Evolutionary conservation across 371 early-diverging fungal species (phyloP).

Genomic region (Rhizopus stolonifer): DNA sequence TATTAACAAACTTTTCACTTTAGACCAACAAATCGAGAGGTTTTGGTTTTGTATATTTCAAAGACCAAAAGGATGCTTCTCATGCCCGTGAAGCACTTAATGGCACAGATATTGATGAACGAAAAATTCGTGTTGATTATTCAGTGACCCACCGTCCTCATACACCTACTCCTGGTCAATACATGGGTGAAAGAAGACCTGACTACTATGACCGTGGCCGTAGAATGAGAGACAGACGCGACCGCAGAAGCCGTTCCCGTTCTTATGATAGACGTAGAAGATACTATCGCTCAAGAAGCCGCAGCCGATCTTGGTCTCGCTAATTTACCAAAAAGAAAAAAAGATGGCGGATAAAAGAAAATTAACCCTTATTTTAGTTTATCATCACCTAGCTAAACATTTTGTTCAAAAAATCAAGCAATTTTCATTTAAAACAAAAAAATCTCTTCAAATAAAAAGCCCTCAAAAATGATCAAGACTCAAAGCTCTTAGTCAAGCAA

Average conservation of each 20-base stretch:
- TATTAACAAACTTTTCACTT: too few species aligned
- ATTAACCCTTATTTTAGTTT: background rate
- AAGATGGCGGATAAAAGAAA: background rate
- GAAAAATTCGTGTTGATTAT: slow-evolving; percentile 79
- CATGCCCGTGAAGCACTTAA: slow-evolving; percentile 72
- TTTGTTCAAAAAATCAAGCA: background rate
- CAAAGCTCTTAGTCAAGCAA: background rate
- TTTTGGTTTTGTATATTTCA: slow-evolving; percentile 89
- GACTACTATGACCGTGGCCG: slow-evolving; percentile 18
- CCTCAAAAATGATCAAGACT: slow-evolving; percentile 1
- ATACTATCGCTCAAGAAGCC: slow-evolving; percentile 38
- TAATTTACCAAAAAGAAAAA: slow-evolving; percentile 16
- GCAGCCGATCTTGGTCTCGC: slow-evolving; percentile 44
- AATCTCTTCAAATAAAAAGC: background rate
- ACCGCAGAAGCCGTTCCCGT: slow-evolving; percentile 31
- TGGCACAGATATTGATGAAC: slow-evolving; percentile 62
- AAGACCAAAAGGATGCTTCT: slow-evolving; percentile 71
- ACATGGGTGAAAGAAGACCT: slow-evolving; percentile 59
- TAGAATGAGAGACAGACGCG: slow-evolving; percentile 19
- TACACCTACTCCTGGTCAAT: slow-evolving; percentile 69
- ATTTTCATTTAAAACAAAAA: background rate
- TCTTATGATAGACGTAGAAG: slow-evolving; percentile 36
- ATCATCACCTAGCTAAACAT: background rate
- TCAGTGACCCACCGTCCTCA: slow-evolving; percentile 69
- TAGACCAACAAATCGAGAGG: slow-evolving; percentile 59